Conservation (phyloP, 129 eudicot genomes). For the Oenanthe sinensis region DNA sequence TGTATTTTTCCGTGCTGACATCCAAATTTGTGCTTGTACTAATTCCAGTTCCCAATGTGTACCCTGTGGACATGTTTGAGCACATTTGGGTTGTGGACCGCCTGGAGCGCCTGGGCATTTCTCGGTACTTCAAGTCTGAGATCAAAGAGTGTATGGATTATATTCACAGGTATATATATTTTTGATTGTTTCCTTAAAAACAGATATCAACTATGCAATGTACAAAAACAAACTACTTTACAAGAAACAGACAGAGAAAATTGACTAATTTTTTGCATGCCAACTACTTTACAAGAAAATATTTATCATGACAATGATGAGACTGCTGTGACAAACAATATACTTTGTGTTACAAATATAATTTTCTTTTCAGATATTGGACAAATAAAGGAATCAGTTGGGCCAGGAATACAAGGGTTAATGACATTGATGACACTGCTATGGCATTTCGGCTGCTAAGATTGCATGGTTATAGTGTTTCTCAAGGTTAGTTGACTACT, state of each 20-base stretch:
- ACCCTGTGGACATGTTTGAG: conserved; percentile 94
- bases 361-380: conserved; percentile 43
- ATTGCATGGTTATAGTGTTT: conserved; percentile 66
- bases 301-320: neutral
- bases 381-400: conserved; percentile 74
- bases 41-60: conserved; percentile 67
- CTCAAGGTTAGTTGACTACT: conserved; percentile 43
- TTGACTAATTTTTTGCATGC: neutral
- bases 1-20: neutral
- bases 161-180: conserved; percentile 38
- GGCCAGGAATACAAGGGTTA: conserved; percentile 77
- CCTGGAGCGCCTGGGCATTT: conserved; percentile 73
- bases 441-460: conserved; percentile 89
- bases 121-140: conserved; percentile 59
- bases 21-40: neutral
- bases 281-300: neutral
- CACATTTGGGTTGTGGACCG: conserved; percentile 79
- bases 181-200: neutral
- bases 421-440: conserved; percentile 92
- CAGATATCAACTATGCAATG: neutral
- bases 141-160: conserved; percentile 57
- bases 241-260: neutral
- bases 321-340: neutral
- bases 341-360: neutral
- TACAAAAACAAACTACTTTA: neutral